Evolutionary conservation across 805 yeast species (phyloP).

Genomic region (Pichia eremophila): DNA sequence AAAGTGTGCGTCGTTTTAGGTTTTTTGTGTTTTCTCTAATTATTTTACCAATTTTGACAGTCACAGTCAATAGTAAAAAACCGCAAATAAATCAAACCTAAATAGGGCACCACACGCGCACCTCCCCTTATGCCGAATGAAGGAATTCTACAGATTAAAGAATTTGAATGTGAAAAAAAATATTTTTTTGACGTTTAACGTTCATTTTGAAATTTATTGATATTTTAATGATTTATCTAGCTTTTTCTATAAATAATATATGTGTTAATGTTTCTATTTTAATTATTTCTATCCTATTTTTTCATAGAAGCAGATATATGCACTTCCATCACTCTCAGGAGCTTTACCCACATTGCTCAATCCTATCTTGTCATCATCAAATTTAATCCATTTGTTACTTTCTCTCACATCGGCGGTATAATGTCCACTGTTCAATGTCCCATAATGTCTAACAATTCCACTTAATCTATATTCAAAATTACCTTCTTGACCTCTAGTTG

Average conservation of each 20-base stretch:
- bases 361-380: slow-evolving; percentile 8
- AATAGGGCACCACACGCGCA: not conserved
- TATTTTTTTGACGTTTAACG: too few relatives aligned
- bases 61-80: too few relatives aligned
- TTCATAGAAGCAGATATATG: slow-evolving; percentile 9
- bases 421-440: slow-evolving; percentile 79
- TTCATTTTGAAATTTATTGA: not conserved
- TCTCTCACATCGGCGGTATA: slow-evolving; percentile 34
- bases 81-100: not conserved
- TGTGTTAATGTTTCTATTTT: too few relatives aligned
- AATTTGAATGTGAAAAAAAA: not conserved
- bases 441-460: slow-evolving; percentile 80
- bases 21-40: not conserved
- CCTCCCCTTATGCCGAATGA: not conserved
- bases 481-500: slow-evolving; percentile 61
- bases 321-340: slow-evolving; percentile 8
- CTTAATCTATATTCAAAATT: slow-evolving; percentile 58
- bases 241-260: too few relatives aligned
- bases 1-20: not conserved
- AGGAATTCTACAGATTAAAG: not conserved
- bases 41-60: too few relatives aligned
- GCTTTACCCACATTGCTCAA: not conserved
- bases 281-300: not conserved
- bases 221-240: too few relatives aligned
- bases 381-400: slow-evolving; percentile 5